Evolutionary conservation across 495 filamentous ascomycete species (phyloP).

Genomic region (Aspergillus homomorphus): DNA sequence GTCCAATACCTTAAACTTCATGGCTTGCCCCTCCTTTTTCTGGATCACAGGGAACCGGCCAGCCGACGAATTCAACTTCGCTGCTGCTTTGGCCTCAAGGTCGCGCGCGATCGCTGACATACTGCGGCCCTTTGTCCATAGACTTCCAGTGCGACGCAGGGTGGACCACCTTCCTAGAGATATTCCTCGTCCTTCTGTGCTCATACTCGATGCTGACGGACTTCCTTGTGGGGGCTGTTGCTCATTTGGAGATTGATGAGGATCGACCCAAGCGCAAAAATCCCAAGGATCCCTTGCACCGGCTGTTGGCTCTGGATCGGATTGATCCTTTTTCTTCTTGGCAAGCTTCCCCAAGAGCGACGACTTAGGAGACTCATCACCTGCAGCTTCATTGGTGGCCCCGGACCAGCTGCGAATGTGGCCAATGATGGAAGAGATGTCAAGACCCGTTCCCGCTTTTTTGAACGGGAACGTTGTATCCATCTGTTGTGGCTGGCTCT

Average conservation of each 20-base stretch:
- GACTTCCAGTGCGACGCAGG: slow-evolving; percentile 16
- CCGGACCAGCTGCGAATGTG: slow-evolving; percentile 14
- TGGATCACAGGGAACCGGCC: slow-evolving; percentile 13
- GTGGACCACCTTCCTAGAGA: slow-evolving; percentile 10
- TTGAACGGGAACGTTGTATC: slow-evolving; percentile 2
- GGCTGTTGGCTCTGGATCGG: background rate
- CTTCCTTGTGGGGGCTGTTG: slow-evolving; percentile 8
- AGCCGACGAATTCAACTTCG: slow-evolving; percentile 12
- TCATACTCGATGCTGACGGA: background rate
- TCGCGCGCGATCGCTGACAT: slow-evolving; percentile 16
- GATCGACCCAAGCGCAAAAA: slow-evolving; percentile 19
- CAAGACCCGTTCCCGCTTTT: slow-evolving; percentile 9
- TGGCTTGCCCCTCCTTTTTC: slow-evolving; percentile 11
- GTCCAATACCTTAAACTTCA: slow-evolving; percentile 13
- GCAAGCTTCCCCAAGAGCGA: slow-evolving; percentile 30
- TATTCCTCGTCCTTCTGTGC: slow-evolving; percentile 8
- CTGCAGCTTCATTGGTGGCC: slow-evolving; percentile 12
- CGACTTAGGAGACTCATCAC: slow-evolving; percentile 18
- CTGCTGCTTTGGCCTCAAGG: slow-evolving; percentile 16
- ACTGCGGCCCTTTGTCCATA: slow-evolving; percentile 19
- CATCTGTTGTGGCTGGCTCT: background rate
- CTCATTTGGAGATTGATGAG: slow-evolving; percentile 3
- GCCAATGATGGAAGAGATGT: slow-evolving; percentile 17
- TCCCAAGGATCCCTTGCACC: slow-evolving; percentile 17
- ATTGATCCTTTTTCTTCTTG: slow-evolving; percentile 16